These are phyloP conservation scores for Ceratocystis cacaofunesta DNA, from an alignment of 2,329 filamentous ascomycete species.

Conservation along the genomic window DNA sequence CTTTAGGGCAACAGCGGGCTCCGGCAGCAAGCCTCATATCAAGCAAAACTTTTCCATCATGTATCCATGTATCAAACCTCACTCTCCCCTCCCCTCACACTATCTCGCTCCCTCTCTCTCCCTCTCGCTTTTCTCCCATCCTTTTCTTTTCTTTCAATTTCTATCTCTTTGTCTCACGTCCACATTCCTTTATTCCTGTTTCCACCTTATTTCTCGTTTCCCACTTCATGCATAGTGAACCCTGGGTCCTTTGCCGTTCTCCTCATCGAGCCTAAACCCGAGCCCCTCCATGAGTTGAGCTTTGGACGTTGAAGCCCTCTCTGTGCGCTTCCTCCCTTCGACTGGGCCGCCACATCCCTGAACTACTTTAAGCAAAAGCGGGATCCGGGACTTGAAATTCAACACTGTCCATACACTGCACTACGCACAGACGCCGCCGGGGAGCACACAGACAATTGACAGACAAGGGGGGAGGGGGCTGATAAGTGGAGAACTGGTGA, in stretches of 20 bases:
- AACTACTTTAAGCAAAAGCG: background rate
- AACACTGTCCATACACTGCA: background rate
- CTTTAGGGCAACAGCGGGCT: background rate
- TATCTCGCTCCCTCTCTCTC: background rate
- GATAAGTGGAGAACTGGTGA: background rate
- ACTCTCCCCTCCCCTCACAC: background rate
- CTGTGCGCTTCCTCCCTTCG: background rate
- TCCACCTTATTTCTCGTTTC: no score
- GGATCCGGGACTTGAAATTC: constrained; percentile 5
- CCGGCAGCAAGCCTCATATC: background rate
- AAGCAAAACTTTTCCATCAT: background rate
- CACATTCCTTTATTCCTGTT: no score
- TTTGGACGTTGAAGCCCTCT: background rate
- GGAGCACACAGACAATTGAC: constrained; percentile 3
- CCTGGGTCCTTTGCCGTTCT: background rate
- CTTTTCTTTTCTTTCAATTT: background rate
- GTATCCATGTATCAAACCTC: background rate
- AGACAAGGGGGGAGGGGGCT: background rate
- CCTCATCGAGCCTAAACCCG: background rate
- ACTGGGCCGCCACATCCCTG: constrained; percentile 5
- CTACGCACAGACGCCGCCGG: background rate
- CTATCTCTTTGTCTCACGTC: no score
- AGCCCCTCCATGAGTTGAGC: background rate
- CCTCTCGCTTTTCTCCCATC: background rate
- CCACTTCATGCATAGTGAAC: no score